Conservation (phyloP, 164 flowering plant species). For the Paratinospora sagittata region DNA sequence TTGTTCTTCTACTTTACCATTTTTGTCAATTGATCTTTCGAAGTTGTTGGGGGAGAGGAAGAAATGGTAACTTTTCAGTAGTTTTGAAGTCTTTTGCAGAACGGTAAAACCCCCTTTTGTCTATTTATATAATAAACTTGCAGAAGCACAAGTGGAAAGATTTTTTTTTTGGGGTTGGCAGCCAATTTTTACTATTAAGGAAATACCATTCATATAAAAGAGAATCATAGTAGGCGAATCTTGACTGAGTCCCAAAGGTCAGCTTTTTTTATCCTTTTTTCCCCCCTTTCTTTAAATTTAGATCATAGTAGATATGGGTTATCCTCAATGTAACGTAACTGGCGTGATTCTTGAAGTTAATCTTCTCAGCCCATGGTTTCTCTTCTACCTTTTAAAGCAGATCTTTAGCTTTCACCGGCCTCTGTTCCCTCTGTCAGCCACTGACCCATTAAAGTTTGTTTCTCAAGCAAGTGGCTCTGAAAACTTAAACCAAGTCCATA, state of each 20-base stretch:
- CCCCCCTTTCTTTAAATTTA: too few relatives aligned
- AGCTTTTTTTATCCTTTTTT: too few relatives aligned
- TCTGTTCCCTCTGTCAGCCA: background rate
- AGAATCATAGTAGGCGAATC: too few relatives aligned
- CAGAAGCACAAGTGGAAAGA: too few relatives aligned
- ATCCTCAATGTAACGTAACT: too few relatives aligned
- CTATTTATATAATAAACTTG: too few relatives aligned
- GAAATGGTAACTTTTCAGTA: too few relatives aligned
- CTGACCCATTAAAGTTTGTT: background rate
- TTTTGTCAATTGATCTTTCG: background rate
- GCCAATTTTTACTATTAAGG: background rate
- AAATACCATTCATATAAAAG: background rate
- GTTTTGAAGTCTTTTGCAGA: too few relatives aligned
- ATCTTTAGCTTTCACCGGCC: background rate
- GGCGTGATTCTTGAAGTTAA: background rate
- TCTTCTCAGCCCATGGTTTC: background rate
- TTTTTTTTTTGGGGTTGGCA: background rate
- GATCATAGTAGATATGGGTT: too few relatives aligned
- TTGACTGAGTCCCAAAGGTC: too few relatives aligned
- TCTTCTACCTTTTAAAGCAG: background rate
- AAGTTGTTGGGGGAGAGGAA: background rate
- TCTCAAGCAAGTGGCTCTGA: background rate
- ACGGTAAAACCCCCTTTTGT: too few relatives aligned
- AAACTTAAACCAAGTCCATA: background rate
- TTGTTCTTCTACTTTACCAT: too few relatives aligned